Evolutionary conservation across 768 basidiomycete genomes (phyloP).

Genomic region (Hygrophoropsis aurantiaca): DNA sequence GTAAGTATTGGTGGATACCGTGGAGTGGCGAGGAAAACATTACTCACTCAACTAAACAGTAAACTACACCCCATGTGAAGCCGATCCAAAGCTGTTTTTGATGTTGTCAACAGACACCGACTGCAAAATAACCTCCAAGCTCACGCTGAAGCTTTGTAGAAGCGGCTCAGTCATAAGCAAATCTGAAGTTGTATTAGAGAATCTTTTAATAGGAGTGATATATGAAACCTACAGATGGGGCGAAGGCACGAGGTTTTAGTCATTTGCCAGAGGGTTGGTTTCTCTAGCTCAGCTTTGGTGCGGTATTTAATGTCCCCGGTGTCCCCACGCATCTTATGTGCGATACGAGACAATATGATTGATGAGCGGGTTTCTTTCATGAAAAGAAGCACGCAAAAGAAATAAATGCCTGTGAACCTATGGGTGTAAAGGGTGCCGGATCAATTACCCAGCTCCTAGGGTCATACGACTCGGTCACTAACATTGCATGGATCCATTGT

Average conservation of each 20-base stretch:
- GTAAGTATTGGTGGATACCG: not conserved
- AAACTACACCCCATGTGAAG: conserved; percentile 74
- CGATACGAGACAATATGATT: conserved; percentile 67
- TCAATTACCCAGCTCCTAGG: no score
- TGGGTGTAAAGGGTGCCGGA: conserved; percentile 10
- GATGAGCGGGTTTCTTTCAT: conserved; percentile 74
- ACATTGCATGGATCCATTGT: conserved; percentile 78
- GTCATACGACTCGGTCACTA: conserved; percentile 4
- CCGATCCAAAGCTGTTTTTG: conserved; percentile 57
- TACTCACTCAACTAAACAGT: conserved; percentile 57
- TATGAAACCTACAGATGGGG: conserved; percentile 67
- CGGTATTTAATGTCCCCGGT: conserved; percentile 65
- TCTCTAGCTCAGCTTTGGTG: conserved; percentile 64
- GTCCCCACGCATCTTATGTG: conserved; percentile 60
- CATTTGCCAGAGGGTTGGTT: conserved; percentile 50
- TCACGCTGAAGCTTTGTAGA: conserved; percentile 68
- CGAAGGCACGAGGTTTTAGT: conserved; percentile 72
- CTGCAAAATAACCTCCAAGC: conserved; percentile 14
- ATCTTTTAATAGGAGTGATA: not conserved
- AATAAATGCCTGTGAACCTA: conserved; percentile 53
- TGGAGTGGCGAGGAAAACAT: not conserved
- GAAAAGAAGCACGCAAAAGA: conserved; percentile 49
- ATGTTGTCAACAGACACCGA: not conserved
- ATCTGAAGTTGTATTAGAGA: conserved; percentile 8
- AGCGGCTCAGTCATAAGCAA: conserved; percentile 54